Evolutionary conservation across 2,329 filamentous ascomycete genomes (phyloP), one percentile per base, ranked within the genome.

Genomic region (Botrytis medusae): DNA sequence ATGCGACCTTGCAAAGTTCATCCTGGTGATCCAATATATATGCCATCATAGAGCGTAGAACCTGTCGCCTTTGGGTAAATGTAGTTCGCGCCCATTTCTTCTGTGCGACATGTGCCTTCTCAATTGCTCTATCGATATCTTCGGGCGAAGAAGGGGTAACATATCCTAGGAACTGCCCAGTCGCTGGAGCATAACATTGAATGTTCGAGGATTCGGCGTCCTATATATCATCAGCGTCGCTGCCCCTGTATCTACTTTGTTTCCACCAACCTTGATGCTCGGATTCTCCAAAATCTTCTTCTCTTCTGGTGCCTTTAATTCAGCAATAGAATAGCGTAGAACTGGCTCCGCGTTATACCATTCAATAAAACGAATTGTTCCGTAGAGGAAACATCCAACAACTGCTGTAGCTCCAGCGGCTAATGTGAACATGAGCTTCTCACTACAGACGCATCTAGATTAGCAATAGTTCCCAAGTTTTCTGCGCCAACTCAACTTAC

Each of bases 11-110:
- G 79, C 94, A 95, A 78, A 99, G 97, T 40, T 91, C 87, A 77
- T 95, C 92, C 81, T 98, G 94, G 81, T 98, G 92, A 76, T 97
- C 92, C 74, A 99, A 87, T 16, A 99, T 87, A 78, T 95, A 91
- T 82, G 91, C 91, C 78, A 97, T 85, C 80, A 99, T 86, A 10
- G 93, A 93, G 74, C 90, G 90, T 75, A 99, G 86, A 63, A 99
- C 93, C 78, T 88, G 91, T 77, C 91, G 88, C 74, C 96, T 88
- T 81, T 97, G 87, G 14, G 87, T 84, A 80, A 98, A 97, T 0
- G 88, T 91, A 0, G 95, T 97, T 73, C 85, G 84, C 4, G 89
- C 88, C 95, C 95, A 99, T 84, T 86, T 84, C 73, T 84, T 82
- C 82, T 99, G 96, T 3, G 95, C 95, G 22, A 85, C 84, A 54